A percentile compares a stretch with the other conserved stretches of the same genome.
Evolutionary conservation across 768 basidiomycete genomes (phyloP).

Genomic region (Amanita rubescens): DNA sequence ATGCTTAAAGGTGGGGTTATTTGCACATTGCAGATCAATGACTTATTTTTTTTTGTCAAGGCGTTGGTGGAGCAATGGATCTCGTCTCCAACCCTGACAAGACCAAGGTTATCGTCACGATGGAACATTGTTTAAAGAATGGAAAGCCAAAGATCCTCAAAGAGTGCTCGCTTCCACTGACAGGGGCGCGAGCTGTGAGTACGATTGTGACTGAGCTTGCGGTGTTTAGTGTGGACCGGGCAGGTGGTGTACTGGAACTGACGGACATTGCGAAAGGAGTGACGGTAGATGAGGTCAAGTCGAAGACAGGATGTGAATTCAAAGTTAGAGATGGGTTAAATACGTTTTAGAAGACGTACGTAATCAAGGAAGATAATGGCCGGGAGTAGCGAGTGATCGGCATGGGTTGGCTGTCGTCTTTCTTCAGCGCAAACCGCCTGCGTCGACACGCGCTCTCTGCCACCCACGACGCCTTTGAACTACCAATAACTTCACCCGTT

Average conservation of each 20-base stretch:
- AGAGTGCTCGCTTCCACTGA: slow-evolving; percentile 77
- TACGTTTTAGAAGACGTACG: slow-evolving; percentile 25
- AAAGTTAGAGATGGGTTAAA: slow-evolving; percentile 46
- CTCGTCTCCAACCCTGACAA: slow-evolving; percentile 93
- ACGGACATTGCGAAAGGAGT: slow-evolving; percentile 82
- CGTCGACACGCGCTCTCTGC: slow-evolving; percentile 60
- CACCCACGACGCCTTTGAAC: slow-evolving; percentile 84
- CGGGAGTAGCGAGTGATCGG: neutral
- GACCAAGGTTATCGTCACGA: slow-evolving; percentile 84
- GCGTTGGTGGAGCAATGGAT: slow-evolving; percentile 96
- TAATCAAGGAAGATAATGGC: neutral
- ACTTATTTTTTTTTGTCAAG: slow-evolving; percentile 26
- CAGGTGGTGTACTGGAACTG: slow-evolving; percentile 62
- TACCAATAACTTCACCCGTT: slow-evolving; percentile 68
- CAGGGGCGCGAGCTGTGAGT: slow-evolving; percentile 83
- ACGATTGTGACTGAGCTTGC: slow-evolving; percentile 90
- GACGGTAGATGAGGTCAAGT: slow-evolving; percentile 73
- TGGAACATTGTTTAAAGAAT: slow-evolving; percentile 88
- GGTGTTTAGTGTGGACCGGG: slow-evolving; percentile 83
- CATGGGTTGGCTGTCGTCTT: slow-evolving; percentile 71
- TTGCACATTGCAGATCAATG: slow-evolving; percentile 7
- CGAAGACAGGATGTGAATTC: slow-evolving; percentile 86
- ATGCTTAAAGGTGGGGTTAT: slow-evolving; percentile 59
- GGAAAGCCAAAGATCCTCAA: slow-evolving; percentile 85
- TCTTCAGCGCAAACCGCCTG: slow-evolving; percentile 50